These are phyloP conservation scores for Pseudocercospora cruenta DNA, from an alignment of 2,329 filamentous ascomycete genomes.

Conservation along the genomic window DNA sequence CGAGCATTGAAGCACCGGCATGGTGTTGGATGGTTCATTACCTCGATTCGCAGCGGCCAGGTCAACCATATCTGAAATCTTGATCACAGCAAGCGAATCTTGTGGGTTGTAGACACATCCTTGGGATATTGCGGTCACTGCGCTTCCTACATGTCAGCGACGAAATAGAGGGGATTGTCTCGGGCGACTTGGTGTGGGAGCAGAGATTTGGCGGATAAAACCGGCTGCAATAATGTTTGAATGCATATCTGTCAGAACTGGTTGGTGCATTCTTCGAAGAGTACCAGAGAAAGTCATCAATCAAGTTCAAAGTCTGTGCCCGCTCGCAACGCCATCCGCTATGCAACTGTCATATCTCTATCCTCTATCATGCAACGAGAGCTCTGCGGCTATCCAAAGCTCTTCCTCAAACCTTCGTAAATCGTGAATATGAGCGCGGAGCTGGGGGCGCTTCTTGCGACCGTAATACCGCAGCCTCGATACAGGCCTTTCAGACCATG, in stretches of 20 bases:
- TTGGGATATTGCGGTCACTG: too few species aligned
- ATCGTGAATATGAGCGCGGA: constrained; percentile 98
- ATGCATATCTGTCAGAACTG: background rate
- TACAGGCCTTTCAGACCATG: constrained; percentile 86
- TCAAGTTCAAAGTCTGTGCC: background rate
- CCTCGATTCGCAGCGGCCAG: too few species aligned
- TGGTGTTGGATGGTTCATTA: too few species aligned
- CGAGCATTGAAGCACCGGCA: too few species aligned
- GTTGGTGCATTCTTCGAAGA: background rate
- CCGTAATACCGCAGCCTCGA: constrained; percentile 92
- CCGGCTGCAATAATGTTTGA: too few species aligned
- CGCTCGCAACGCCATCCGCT: constrained; percentile 9
- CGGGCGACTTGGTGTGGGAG: too few species aligned
- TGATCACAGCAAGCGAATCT: too few species aligned
- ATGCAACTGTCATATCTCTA: constrained; percentile 7
- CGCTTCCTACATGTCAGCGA: too few species aligned
- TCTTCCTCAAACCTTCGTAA: constrained; percentile 80
- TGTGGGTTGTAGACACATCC: too few species aligned
- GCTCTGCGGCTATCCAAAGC: constrained; percentile 49
- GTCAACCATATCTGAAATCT: too few species aligned
- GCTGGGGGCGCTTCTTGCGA: constrained; percentile 82
- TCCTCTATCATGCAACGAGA: background rate
- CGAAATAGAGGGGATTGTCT: too few species aligned
- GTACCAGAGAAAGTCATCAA: background rate
- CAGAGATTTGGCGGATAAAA: too few species aligned